Base-by-base conservation (phyloP, 2,329 filamentous ascomycete genomes). In the Scleromitrula shiraiana region DNA sequence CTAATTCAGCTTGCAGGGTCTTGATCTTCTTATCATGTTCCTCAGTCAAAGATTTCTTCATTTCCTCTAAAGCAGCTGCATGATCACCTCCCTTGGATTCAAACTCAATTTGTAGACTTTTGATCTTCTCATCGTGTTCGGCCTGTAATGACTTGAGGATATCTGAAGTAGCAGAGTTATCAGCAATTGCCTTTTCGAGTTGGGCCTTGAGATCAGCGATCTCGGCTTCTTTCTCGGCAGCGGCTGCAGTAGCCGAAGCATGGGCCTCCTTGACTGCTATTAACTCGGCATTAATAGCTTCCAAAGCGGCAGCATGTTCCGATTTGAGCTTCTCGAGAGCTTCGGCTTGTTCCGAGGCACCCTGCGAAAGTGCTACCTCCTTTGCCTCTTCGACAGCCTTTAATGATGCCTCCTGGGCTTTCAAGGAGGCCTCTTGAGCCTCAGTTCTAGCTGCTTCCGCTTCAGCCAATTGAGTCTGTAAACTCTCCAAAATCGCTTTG, bases 51-150 rank as follows among this genome's bases (percentile, higher is more conserved):
- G 70, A 68, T 36, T 67, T 63, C 57, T 74, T 70, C n/a, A 82
- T 61, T 46, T 70, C 68, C 50, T 72, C 69, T 6, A 81, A 63
- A 10, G 56, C 56, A 24, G 47, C 52, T 44, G 58, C 50, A 40
- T 63, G 48, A 14, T 51, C 43, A 12, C 35, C 49, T 7, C 23
- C 23, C 38, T 48, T 43, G 2, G 41, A 23, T 19, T 77, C 71
- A 26, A 83, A 68, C 62, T 77, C 72, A 15, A 69, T 64, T 59
- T 79, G 71, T 36, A 82, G 63, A 4, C 70, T 70, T 40, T 70
- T 66, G 8, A 80, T 57, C n/a, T 70, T 66, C 35, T 70, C 65
- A 38, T 71, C 62, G 55, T 81, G 75, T 58, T 81, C 69, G 22
- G 74, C 68, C 17, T 68, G 63, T 5, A 80, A 62, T 0, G 70